Evolutionary conservation across 1,284 basidiomycete genomes (phyloP), one percentile per base, ranked within the genome.

Genomic region (Trametes sp.): DNA sequence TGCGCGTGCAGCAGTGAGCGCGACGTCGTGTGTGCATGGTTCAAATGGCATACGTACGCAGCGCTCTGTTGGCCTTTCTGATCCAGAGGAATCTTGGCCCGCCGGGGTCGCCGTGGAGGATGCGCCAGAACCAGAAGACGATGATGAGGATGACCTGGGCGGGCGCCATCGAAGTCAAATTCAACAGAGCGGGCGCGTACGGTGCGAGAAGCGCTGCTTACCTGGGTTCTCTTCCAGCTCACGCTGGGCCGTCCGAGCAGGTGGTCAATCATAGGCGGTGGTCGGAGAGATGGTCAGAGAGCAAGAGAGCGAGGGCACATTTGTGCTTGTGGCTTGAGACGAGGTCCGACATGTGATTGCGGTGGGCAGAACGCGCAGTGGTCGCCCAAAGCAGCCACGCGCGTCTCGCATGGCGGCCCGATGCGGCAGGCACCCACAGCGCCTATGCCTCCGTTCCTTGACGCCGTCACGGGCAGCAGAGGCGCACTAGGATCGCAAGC

Each of bases 51-150:
- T 9, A 77, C 88, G 59, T 71, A 94, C 91, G 77, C 24, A 94
- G 80, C 5, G 73, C 69, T 69, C 81, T 81, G 72, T 93, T 94
- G 9, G 84, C 69, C 44, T 77, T 77, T 50, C 85, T 82, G 2
- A 94, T 73, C 84, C 86, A 87, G 29, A 90, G 71, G 24, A 93
- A 61, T 19, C 85, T 81, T 0, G 92, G 93, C 23, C 88, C 88
- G 14, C 80, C 80, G 8, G 88, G 83, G 68, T 89, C 88, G 6
- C 93, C 93, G 26, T 84, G 81, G 44, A 86, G 74, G 57, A 98
- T 87, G 35, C 92, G 79, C 87, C 90, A 95, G 57, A 91, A 70
- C 93, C 96, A 98, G 79, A 98, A 97, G 74, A 94, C 74, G 64
- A 98, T 84, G 69, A 97, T 92, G 49, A 97, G 82, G 74, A 95